phyloP scores from a whole-genome alignment of 75 land plant genomes.

The Azolla pinnata region DNA sequence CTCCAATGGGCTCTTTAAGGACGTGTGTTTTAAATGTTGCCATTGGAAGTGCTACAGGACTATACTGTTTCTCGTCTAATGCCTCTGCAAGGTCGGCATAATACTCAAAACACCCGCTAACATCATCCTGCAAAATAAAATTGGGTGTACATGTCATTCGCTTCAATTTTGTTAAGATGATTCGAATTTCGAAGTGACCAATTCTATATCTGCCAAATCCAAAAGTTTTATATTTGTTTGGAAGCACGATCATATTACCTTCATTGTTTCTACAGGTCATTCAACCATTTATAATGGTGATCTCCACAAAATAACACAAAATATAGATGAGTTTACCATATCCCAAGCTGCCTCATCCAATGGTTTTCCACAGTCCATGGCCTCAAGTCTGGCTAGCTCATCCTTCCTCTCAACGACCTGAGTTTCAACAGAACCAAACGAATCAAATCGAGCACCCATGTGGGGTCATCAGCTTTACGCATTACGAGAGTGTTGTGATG shows the following conservation, averaged over 20 bases:
- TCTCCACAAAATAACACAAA: too few relatives aligned
- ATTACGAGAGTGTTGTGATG: too few relatives aligned
- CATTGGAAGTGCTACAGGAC: constrained; percentile 81
- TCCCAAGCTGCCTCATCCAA: constrained; percentile 97
- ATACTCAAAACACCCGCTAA: constrained; percentile 92
- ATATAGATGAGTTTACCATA: constrained; percentile 39
- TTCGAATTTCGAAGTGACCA: too few relatives aligned
- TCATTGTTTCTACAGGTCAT: too few relatives aligned
- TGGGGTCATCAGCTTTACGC: too few relatives aligned
- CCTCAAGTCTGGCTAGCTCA: constrained; percentile 77
- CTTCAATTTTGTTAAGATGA: too few relatives aligned
- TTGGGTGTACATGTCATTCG: too few relatives aligned
- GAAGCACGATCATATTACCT: neutral
- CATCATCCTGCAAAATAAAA: constrained; percentile 92
- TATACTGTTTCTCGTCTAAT: constrained; percentile 63
- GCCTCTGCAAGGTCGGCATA: constrained; percentile 94
- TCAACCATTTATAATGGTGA: too few relatives aligned
- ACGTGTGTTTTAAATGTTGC: constrained; percentile 70
- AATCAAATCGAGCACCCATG: too few relatives aligned
- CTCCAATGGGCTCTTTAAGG: constrained; percentile 82
- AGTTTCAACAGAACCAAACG: too few relatives aligned
- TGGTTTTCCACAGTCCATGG: constrained; percentile 92
- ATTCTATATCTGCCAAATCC: too few relatives aligned
- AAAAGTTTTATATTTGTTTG: too few relatives aligned
- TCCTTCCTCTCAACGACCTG: constrained; percentile 74